Evolutionary conservation across 345 rosid genomes (phyloP).

Genomic region (Melaleuca quinquenervia): DNA sequence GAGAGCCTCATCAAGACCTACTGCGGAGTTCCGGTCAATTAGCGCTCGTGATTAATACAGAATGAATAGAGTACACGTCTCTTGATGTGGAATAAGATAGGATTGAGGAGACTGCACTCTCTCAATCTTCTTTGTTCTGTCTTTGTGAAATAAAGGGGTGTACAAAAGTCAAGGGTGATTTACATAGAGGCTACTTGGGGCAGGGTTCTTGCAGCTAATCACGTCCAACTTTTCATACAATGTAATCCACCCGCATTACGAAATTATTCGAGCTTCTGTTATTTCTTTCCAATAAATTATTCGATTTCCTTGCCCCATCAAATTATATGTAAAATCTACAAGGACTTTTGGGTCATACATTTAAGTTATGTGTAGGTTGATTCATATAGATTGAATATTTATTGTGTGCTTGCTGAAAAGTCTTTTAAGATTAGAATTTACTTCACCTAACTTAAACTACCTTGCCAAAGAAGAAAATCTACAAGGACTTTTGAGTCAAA

Average conservation of each 20-base stretch:
- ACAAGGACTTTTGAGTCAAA: too few species aligned
- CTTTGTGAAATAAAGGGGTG: not conserved
- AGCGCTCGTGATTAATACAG: not conserved
- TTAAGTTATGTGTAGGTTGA: not conserved
- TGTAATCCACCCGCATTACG: not conserved
- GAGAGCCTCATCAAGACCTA: conserved; percentile 7
- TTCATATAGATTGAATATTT: not conserved
- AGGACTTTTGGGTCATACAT: not conserved
- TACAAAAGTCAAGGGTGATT: not conserved
- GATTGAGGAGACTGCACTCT: not conserved
- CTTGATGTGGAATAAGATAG: not conserved
- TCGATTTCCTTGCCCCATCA: not conserved
- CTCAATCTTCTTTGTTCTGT: not conserved
- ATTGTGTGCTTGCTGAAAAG: not conserved
- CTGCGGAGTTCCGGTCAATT: not conserved
- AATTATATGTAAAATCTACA: not conserved
- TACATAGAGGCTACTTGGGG: not conserved
- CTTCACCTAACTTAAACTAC: not conserved
- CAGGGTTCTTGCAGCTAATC: not conserved
- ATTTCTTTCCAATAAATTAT: not conserved
- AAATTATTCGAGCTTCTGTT: not conserved
- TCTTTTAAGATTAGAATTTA: not conserved
- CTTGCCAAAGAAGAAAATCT: not conserved
- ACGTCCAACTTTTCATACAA: not conserved
- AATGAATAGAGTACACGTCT: not conserved